These are phyloP conservation scores for Lentithecium fluviatile DNA, from an alignment of 495 filamentous ascomycete genomes.

Conservation along the genomic window DNA sequence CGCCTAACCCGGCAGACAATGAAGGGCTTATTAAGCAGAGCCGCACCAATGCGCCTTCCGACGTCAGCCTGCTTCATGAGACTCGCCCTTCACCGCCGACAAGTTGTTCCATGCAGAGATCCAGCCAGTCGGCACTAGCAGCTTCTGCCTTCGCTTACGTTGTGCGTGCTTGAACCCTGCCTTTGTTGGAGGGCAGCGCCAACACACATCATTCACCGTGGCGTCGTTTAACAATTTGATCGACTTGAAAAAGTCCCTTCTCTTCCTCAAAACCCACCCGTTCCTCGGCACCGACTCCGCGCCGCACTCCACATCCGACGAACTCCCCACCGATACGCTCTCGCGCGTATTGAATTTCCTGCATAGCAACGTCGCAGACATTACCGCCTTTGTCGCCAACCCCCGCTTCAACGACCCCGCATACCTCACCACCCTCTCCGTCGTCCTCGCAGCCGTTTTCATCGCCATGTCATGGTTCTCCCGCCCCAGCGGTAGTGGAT, in stretches of 20 bases:
- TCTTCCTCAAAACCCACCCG: conserved; percentile 27
- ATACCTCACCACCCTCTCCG: conserved; percentile 41
- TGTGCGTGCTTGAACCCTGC: neutral
- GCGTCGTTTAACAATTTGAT: conserved; percentile 25
- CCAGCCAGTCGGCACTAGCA: conserved; percentile 3
- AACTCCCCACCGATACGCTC: neutral
- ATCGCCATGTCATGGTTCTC: conserved; percentile 64
- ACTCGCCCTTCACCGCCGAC: conserved; percentile 7
- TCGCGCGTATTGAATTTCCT: conserved; percentile 4
- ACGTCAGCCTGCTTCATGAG: no score
- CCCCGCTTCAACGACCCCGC: conserved; percentile 31
- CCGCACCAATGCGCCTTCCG: no score
- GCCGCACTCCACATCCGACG: neutral
- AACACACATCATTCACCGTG: conserved; percentile 26
- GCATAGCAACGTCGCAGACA: conserved; percentile 7
- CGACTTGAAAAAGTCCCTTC: conserved; percentile 31
- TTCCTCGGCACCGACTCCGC: conserved; percentile 11
- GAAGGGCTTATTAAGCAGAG: no score
- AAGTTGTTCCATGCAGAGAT: neutral
- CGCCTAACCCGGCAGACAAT: no score
- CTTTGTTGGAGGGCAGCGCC: neutral
- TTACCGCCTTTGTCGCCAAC: conserved; percentile 12
- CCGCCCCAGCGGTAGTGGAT: conserved; percentile 50
- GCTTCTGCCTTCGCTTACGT: conserved; percentile 19
- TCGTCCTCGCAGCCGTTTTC: conserved; percentile 55